Evolutionary conservation across 371 early-diverging fungal genomes (phyloP), one percentile per base, ranked within the genome.

Genomic region (Rhizomucor miehei): DNA sequence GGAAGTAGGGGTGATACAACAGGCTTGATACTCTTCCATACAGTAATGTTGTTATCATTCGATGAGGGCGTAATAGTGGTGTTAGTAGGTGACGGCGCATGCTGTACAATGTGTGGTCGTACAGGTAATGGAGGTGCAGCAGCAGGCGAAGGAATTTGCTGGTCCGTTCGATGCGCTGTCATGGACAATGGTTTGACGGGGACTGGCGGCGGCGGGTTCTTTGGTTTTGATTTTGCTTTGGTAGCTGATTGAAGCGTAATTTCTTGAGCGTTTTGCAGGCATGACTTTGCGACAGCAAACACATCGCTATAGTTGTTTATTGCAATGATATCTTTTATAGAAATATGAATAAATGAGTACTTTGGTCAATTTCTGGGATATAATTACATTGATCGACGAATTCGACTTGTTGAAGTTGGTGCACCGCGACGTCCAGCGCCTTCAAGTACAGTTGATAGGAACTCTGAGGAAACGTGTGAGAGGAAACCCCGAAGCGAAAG

Each of bases 381-480:
- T 19, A 60, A 57, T 67, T 69, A 59, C 77, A 60, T 53, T 77
- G 67, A 52, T 77, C 61, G 13, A 60, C 54, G 43, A 74, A 72
- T 55, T 66, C 56, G 21, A 74, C 55, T 23, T 61, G 61, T n/a
- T 69, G 56, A 29, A 77, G 63, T 54, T 77, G 70, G 25, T 63
- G 44, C 13, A 69, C 20, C 19, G 65, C 63, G 29, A 59, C 51
- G 34, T 63, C 41, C 17, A 73, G 48, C 9, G 74, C 73, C 54
- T 73, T 56, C 21, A 77, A 59, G 48, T 71, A 73, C 35, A 66
- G 46, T 3, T 66, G 61, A 59, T 67, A 77, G 14, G 74, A 69
- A 40, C 48, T 56, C 72, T 74, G 54, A 35, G 21, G 40, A 16
- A 50, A 19, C 17, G 5, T 6, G 5, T 6, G 4, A 49, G 2